These are phyloP conservation scores for Plasmodium relictum DNA, from an alignment of 169 alveolate species.

Conservation along the genomic window DNA sequence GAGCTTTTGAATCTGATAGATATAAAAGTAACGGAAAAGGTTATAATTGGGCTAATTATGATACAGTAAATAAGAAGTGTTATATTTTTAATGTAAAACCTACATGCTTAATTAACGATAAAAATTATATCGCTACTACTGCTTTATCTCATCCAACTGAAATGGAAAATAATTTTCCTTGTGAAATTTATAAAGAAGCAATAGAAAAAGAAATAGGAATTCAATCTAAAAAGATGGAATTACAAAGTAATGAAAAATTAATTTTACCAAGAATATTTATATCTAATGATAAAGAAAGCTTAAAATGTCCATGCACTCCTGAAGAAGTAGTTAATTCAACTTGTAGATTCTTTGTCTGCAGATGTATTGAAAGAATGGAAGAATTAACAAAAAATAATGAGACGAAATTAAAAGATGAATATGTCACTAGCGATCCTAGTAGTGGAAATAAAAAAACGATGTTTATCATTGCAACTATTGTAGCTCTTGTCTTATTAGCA, in stretches of 20 bases:
- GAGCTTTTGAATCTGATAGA: conserved; percentile 56
- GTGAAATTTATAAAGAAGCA: conserved; percentile 78
- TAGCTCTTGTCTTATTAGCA: conserved; percentile 2
- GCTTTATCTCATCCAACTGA: conserved; percentile 82
- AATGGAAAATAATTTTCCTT: conserved; percentile 80
- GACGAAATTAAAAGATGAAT: conserved; percentile 40
- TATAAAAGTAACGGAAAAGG: conserved; percentile 82
- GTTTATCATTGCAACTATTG: conserved; percentile 28
- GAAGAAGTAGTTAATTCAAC: conserved; percentile 12
- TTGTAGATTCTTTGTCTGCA: conserved; percentile 51
- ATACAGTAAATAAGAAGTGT: conserved; percentile 63
- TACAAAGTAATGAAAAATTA: conserved; percentile 14
- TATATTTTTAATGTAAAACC: conserved; percentile 79
- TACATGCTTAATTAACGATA: conserved; percentile 81
- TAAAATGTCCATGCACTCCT: conserved; percentile 73
- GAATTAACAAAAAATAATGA: conserved; percentile 43
- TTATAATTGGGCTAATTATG: conserved; percentile 85
- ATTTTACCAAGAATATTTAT: conserved; percentile 78
- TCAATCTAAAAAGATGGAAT: conserved; percentile 2
- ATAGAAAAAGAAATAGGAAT: conserved; percentile 25
- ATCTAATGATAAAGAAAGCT: conserved; percentile 29
- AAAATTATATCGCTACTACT: conserved; percentile 81
- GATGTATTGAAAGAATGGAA: conserved; percentile 54
- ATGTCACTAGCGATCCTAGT: neutral
- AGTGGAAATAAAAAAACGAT: neutral